Evolutionary conservation across 371 early-diverging fungal species (phyloP).

Genomic region (Mortierella sp.): DNA sequence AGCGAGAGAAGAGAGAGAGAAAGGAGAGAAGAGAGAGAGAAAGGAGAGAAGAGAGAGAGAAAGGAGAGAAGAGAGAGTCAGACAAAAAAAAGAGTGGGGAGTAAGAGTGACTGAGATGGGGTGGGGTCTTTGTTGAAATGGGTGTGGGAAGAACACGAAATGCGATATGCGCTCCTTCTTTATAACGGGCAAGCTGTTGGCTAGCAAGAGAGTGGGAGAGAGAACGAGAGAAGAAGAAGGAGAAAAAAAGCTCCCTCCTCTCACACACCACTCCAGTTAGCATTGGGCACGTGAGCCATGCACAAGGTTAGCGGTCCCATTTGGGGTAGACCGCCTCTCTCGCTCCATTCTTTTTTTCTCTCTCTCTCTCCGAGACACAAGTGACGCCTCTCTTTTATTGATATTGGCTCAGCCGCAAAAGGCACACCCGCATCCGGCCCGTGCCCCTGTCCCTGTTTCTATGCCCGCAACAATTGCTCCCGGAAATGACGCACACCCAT

Average conservation of each 20-base stretch:
- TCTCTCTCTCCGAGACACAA: neutral
- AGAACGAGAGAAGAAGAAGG: neutral
- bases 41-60: constrained; percentile 6
- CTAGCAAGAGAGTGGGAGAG: too few relatives aligned
- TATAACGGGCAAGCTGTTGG: too few relatives aligned
- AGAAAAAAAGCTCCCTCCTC: neutral
- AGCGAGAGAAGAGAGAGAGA: neutral
- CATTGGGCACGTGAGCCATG: neutral
- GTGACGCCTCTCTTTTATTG: neutral
- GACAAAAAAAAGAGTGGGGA: neutral
- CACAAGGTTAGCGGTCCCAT: neutral
- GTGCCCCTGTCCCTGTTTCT: too few relatives aligned
- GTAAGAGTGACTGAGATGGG: too few relatives aligned
- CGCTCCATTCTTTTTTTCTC: neutral
- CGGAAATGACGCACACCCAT: too few relatives aligned
- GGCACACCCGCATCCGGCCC: too few relatives aligned
- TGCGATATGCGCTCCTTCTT: neutral
- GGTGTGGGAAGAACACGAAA: neutral
- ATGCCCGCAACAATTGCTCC: too few relatives aligned
- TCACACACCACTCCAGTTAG: too few relatives aligned
- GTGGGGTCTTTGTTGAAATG: neutral
- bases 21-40: neutral
- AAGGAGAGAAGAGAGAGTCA: neutral
- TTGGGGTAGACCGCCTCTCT: neutral
- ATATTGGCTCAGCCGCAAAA: too few relatives aligned